phyloP scores from a whole-genome alignment of 2,329 filamentous ascomycete genomes.

The Verticillium albo-atrum region DNA sequence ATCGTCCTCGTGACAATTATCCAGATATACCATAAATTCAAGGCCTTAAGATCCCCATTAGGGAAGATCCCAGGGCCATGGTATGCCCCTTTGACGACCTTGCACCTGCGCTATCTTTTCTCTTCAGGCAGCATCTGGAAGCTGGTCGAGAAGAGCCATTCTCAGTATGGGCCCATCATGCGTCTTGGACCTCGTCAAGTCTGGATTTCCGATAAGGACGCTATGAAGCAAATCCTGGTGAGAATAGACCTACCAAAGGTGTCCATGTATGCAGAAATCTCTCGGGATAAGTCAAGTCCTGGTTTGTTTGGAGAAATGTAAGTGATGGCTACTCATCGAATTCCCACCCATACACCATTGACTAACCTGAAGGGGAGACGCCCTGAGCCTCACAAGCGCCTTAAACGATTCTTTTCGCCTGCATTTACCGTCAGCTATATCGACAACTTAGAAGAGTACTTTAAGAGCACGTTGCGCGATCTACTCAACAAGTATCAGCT shows the following conservation, averaged over 20 bases:
- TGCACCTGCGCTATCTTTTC: slow-evolving; percentile 15
- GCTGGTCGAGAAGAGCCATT: slow-evolving; percentile 12
- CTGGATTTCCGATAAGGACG: slow-evolving; percentile 16
- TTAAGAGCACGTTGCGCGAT: slow-evolving; percentile 12
- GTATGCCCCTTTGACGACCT: slow-evolving; percentile 14
- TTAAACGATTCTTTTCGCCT: slow-evolving; percentile 19
- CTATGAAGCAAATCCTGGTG: slow-evolving; percentile 15
- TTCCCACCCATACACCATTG: too few relatives aligned
- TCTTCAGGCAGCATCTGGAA: slow-evolving; percentile 17
- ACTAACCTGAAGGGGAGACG: too few relatives aligned
- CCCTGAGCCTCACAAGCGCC: slow-evolving; percentile 16
- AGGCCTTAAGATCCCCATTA: too few relatives aligned
- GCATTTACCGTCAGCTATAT: slow-evolving; percentile 20
- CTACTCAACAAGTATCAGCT: too few relatives aligned
- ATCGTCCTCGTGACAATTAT: too few relatives aligned
- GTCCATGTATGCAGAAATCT: slow-evolving; percentile 17
- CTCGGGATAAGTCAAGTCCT: slow-evolving; percentile 11
- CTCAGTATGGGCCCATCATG: slow-evolving; percentile 14
- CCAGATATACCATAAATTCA: too few relatives aligned
- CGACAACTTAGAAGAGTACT: slow-evolving; percentile 17
- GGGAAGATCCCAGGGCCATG: slow-evolving; percentile 11
- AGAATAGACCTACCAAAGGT: slow-evolving; percentile 16
- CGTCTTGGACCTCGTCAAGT: slow-evolving; percentile 15
- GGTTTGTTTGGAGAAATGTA: slow-evolving; percentile 17
- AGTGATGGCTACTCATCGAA: too few relatives aligned